Conservation (phyloP, 2,329 filamentous ascomycete species). For the Verticillium zaregamsianum region DNA sequence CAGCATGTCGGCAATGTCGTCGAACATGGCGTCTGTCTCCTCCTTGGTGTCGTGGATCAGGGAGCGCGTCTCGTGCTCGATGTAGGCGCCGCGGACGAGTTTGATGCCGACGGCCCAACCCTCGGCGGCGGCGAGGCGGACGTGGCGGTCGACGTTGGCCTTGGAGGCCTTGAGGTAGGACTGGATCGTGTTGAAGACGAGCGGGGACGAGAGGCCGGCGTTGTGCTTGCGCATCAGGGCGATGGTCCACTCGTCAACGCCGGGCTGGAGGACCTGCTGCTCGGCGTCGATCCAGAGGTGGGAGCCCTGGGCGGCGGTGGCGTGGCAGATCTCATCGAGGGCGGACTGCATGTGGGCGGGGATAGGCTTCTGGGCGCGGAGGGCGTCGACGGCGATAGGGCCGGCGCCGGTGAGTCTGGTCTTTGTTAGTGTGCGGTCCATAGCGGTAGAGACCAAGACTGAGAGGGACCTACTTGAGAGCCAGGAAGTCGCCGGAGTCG, state of each 20-base stretch:
- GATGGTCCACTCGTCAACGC: slow-evolving; percentile 27
- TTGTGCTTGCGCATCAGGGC: slow-evolving; percentile 35
- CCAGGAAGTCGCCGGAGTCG: slow-evolving; percentile 28
- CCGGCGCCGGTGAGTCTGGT: slow-evolving; percentile 38
- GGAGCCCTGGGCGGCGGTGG: slow-evolving; percentile 32
- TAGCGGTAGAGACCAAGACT: too few relatives aligned
- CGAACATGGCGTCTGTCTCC: slow-evolving; percentile 48
- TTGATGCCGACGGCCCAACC: slow-evolving; percentile 52
- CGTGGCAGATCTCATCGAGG: slow-evolving; percentile 32
- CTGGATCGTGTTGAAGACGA: slow-evolving; percentile 51
- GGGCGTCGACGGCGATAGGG: slow-evolving; percentile 29
- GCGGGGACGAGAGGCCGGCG: slow-evolving; percentile 23
- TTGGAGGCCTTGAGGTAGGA: slow-evolving; percentile 48
- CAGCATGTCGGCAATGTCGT: slow-evolving; percentile 32
- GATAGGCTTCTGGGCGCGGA: slow-evolving; percentile 26
- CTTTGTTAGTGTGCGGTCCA: background rate
- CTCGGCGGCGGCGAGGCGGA: slow-evolving; percentile 37
- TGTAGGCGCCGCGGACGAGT: slow-evolving; percentile 53
- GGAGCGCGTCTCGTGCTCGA: slow-evolving; percentile 41
- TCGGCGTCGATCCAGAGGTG: slow-evolving; percentile 43
- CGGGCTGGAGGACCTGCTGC: slow-evolving; percentile 37
- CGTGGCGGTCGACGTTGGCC: slow-evolving; percentile 35
- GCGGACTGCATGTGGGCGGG: slow-evolving; percentile 37
- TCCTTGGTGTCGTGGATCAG: slow-evolving; percentile 50
- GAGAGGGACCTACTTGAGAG: slow-evolving; percentile 29